Evolutionary conservation across 805 yeast species (phyloP).

Genomic region (Cyberlindnera euphorbiiphila): DNA sequence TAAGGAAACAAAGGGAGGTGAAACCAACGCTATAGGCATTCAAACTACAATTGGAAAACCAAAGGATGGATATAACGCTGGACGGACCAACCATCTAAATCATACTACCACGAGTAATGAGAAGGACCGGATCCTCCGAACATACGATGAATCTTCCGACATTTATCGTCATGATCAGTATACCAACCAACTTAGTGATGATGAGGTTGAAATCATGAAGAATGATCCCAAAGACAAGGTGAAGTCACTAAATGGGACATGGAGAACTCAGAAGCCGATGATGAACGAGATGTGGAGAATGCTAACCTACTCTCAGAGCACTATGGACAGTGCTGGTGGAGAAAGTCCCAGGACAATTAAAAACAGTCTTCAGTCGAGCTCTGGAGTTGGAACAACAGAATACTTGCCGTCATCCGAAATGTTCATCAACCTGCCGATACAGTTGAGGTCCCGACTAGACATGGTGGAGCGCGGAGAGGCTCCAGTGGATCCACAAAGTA

Average conservation of each 20-base stretch:
- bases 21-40: no score
- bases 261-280: not conserved
- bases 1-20: no score
- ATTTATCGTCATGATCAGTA: slow-evolving; percentile 15
- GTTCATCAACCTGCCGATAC: slow-evolving; percentile 1
- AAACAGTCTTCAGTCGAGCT: not conserved
- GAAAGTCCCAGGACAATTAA: not conserved
- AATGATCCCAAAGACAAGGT: slow-evolving; percentile 1
- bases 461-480: slow-evolving; percentile 6
- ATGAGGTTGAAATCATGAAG: slow-evolving; percentile 12
- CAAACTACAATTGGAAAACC: no score
- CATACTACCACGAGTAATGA: no score
- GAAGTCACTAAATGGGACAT: slow-evolving; percentile 1
- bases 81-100: no score
- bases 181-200: slow-evolving; percentile 15
- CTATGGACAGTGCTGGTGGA: no score
- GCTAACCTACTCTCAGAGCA: not conserved
- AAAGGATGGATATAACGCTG: no score
- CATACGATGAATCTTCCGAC: slow-evolving; percentile 7
- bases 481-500: not conserved
- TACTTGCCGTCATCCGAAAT: not conserved
- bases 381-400: not conserved
- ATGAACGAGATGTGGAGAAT: slow-evolving; percentile 3
- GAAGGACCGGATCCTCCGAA: not conserved
- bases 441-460: slow-evolving; percentile 2